phyloP scores from a whole-genome alignment of 768 basidiomycete genomes.

The Hydnomerulius pinastri region DNA sequence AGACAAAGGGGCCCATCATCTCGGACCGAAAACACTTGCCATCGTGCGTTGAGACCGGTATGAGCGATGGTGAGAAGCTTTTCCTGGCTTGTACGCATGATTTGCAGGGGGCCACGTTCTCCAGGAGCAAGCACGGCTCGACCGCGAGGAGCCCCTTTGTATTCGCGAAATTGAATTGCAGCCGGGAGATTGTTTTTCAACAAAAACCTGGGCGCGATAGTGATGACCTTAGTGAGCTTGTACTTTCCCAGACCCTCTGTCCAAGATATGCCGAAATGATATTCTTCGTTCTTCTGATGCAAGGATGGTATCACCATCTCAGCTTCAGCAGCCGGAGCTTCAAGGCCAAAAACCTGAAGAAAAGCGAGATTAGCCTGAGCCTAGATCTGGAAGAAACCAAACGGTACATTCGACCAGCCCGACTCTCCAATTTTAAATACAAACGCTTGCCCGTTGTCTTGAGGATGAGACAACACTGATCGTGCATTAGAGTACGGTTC shows the following conservation, averaged over 20 bases:
- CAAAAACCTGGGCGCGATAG: slow-evolving; percentile 87
- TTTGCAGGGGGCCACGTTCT: slow-evolving; percentile 66
- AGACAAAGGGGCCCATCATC: not conserved
- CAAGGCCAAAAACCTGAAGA: slow-evolving; percentile 76
- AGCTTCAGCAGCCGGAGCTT: slow-evolving; percentile 90
- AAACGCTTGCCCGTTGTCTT: slow-evolving; percentile 81
- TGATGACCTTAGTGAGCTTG: slow-evolving; percentile 93
- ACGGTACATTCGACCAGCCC: slow-evolving; percentile 79
- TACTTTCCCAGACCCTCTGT: slow-evolving; percentile 96
- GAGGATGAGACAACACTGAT: slow-evolving; percentile 83
- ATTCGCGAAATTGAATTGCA: slow-evolving; percentile 80
- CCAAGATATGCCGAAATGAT: slow-evolving; percentile 89
- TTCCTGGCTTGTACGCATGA: slow-evolving; percentile 64
- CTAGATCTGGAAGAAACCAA: slow-evolving; percentile 7
- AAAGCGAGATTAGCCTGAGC: slow-evolving; percentile 7
- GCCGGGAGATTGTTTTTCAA: slow-evolving; percentile 77
- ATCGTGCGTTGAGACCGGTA: slow-evolving; percentile 81
- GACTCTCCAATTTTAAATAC: slow-evolving; percentile 81
- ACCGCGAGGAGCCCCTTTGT: slow-evolving; percentile 68
- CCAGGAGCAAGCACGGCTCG: slow-evolving; percentile 64
- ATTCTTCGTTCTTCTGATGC: slow-evolving; percentile 61
- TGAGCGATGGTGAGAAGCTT: slow-evolving; percentile 84
- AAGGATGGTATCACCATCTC: slow-evolving; percentile 72
- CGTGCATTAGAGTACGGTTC: slow-evolving; percentile 7
- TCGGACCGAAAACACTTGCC: slow-evolving; percentile 49